A percentile compares a stretch with the other conserved stretches of the same genome.
Evolutionary conservation across 2,329 filamentous ascomycete species (phyloP).

Genomic region (Neonectria neomacrospora): DNA sequence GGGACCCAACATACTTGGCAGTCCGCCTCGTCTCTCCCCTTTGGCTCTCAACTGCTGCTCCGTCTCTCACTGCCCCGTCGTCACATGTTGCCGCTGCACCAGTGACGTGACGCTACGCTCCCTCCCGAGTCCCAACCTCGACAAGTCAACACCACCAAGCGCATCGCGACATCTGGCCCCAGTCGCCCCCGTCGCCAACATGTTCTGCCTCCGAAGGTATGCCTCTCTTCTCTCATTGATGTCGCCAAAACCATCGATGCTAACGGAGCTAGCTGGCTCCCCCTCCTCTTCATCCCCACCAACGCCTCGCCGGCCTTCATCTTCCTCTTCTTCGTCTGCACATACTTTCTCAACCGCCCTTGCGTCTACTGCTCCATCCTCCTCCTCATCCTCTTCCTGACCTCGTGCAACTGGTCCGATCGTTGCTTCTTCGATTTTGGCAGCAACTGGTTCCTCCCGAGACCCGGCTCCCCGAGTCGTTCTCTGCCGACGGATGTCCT

Average conservation of each 20-base stretch:
- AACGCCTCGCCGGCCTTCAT: slow-evolving; percentile 88
- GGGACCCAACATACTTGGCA: background rate
- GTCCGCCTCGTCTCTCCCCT: background rate
- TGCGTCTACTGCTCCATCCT: slow-evolving; percentile 98
- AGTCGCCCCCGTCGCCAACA: slow-evolving; percentile 45
- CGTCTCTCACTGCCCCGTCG: background rate
- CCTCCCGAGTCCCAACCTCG: slow-evolving; percentile 10
- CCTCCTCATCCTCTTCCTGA: slow-evolving; percentile 92
- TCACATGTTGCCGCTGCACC: slow-evolving; percentile 25
- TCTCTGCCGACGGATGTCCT: slow-evolving; percentile 37
- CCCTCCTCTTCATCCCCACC: slow-evolving; percentile 87
- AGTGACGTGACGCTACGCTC: slow-evolving; percentile 22
- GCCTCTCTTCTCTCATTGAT: slow-evolving; percentile 25
- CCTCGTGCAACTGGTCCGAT: slow-evolving; percentile 89
- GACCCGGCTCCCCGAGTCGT: slow-evolving; percentile 55
- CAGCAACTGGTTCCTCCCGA: slow-evolving; percentile 94
- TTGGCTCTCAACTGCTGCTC: background rate
- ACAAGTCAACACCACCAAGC: slow-evolving; percentile 18
- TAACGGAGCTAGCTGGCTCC: slow-evolving; percentile 73
- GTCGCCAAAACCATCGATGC: background rate
- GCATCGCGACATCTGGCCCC: slow-evolving; percentile 22
- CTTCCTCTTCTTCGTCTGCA: slow-evolving; percentile 89
- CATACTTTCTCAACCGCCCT: slow-evolving; percentile 94
- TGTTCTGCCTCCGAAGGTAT: slow-evolving; percentile 73
- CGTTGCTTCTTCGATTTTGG: slow-evolving; percentile 92